A percentile compares a stretch with the other conserved stretches of the same genome.
These are phyloP conservation scores for Auxenochlorella pyrenoidosa DNA, from an alignment of 139 green algal genomes.

Conservation along the genomic window DNA sequence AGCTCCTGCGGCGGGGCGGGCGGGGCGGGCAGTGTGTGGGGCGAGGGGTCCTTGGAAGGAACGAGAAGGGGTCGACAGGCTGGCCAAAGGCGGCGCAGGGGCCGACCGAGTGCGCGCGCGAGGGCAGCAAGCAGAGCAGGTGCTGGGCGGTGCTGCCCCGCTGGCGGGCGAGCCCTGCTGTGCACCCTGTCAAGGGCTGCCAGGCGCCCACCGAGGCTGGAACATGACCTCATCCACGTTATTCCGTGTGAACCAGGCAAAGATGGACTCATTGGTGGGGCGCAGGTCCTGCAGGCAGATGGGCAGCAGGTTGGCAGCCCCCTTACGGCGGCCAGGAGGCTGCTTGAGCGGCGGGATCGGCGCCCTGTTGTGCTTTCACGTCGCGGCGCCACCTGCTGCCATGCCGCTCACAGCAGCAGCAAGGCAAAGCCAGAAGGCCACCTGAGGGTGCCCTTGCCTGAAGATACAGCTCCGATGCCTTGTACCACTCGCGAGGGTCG, in stretches of 20 bases:
- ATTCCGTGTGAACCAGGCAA: slow-evolving; percentile 16
- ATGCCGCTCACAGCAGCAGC: too few relatives aligned
- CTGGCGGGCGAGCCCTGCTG: background rate
- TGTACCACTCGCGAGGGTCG: slow-evolving; percentile 4
- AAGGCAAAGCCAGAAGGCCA: too few relatives aligned
- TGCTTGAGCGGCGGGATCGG: background rate
- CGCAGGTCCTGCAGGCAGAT: slow-evolving; percentile 2
- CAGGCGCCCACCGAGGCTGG: background rate
- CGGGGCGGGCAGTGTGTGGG: background rate
- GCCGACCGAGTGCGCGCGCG: too few relatives aligned
- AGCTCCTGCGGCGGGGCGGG: background rate
- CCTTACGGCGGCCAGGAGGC: background rate
- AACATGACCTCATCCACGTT: slow-evolving; percentile 11
- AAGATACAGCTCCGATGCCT: background rate
- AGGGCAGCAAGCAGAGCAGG: too few relatives aligned
- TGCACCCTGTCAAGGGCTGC: background rate
- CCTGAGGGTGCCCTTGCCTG: too few relatives aligned
- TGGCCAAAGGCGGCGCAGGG: too few relatives aligned
- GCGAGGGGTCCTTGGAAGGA: background rate
- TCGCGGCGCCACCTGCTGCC: too few relatives aligned
- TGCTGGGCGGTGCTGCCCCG: too few relatives aligned
- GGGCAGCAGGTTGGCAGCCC: background rate
- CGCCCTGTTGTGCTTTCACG: too few relatives aligned
- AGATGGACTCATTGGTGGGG: background rate
- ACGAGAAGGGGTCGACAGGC: too few relatives aligned